Evolutionary conservation across 345 rosid genomes (phyloP), one percentile per base, ranked within the genome.

Genomic region (Excoecaria agallocha): DNA sequence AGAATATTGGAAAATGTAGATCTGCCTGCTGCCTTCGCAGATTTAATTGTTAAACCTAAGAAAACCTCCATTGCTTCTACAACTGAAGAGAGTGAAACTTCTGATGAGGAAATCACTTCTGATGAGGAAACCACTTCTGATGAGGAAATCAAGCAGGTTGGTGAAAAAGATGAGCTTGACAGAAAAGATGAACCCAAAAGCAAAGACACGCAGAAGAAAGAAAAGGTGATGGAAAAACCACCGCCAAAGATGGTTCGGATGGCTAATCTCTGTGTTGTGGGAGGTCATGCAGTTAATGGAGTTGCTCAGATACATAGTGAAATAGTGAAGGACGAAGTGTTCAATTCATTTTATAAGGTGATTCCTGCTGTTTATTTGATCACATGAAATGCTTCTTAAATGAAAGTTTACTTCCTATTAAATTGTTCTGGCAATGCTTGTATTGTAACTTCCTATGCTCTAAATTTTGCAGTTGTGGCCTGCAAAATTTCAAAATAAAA

Each of bases 301-400:
- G 97, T 88, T 66, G 97, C 93, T 77, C 88, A 85, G 80, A 91
- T 89, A 78, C 96, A 91, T 64, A 91, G 91, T 75, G 91, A 91
- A 77, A 91, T 91, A 73, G 92, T 91, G 57, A 88, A 87, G 76
- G 74, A 86, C 39, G 92, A 88, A 72, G 97, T 89, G 20, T 91
- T 88, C 75, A 85, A 86, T 77, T 92, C 84, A 10, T 91, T 91
- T 61, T 84, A 83, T 56, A 46, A 89, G 92, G 93, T 86, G 60
- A 38, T 30, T 69, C 43, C 25, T 51, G 13, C 38, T 37, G 6
- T 38, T n/a, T n/a, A 5, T 43, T 22, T 66, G 30, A 1, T 66
- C 20, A 20, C 48, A 51, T 20, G 10, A 19, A 70, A 57, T 70
- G 39, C 74, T 41, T 4, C 20, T 46, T 16, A 30, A 30, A 71